These are phyloP conservation scores for Mycena galericulata DNA, from an alignment of 768 basidiomycete genomes.

Conservation along the genomic window DNA sequence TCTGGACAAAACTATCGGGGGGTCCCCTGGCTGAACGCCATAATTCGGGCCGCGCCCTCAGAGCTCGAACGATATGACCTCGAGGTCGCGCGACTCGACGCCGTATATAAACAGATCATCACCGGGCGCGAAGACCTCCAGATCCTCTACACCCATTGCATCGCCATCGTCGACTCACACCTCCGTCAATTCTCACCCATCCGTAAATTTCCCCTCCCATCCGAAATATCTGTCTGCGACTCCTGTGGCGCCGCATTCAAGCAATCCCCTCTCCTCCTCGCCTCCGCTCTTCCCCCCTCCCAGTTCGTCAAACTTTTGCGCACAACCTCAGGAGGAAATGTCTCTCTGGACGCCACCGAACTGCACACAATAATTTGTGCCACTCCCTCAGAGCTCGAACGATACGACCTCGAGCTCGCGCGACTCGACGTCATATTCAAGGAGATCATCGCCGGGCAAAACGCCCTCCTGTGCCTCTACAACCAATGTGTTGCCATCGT, in stretches of 20 bases:
- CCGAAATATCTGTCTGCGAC: neutral
- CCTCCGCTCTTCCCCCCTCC: neutral
- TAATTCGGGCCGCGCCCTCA: neutral
- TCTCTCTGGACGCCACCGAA: neutral
- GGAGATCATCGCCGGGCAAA: neutral
- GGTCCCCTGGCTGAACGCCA: neutral
- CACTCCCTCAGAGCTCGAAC: neutral
- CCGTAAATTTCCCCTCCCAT: too few species aligned
- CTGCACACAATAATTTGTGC: neutral
- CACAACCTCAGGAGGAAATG: neutral
- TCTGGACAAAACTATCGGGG: neutral
- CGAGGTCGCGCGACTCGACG: neutral
- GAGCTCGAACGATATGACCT: neutral
- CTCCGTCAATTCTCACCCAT: too few species aligned
- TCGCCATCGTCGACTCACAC: neutral
- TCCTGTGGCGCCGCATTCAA: neutral
- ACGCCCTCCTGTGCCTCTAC: neutral
- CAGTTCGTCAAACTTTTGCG: neutral
- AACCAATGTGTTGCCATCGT: neutral
- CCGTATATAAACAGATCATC: neutral
- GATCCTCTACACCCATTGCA: neutral
- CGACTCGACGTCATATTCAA: neutral
- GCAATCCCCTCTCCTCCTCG: neutral
- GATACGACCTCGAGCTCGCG: neutral
- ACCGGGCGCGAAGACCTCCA: neutral